Evolutionary conservation across 2,329 filamentous ascomycete species (phyloP), one percentile per base, ranked within the genome.

Genomic region (Aureobasidium musti): DNA sequence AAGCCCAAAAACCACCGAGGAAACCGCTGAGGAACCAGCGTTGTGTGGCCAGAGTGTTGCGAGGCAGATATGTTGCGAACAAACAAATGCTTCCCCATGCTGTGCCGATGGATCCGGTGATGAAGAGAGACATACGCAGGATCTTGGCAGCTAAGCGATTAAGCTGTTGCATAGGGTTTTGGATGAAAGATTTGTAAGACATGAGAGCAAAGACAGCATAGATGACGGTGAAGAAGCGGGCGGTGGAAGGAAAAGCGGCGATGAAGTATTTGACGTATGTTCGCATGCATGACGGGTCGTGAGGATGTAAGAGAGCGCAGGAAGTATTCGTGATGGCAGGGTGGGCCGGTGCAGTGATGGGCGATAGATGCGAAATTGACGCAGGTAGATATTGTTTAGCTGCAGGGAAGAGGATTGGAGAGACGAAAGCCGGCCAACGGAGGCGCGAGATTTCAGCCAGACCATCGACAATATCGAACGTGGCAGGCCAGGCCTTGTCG

Each of bases 21-120:
- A 94, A 91, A 8, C 95, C 94, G 63, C 91, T 91, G 0, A 97
- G 81, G 83, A 96, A 97, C 83, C 95, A 96, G 26, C 95, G 87
- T 75, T 95, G 90, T 0, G 89, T 93, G 0, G 93, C 86, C 0
- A 97, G 82, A 10, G 92, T 82, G 6, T 84, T 84, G 2, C 89
- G 84, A 0, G 94, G 92, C 1, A 98, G 83, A 73, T 89, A 84
- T 53, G 85, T 81, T 77, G 96, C 91, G 82, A 97, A 92, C 73
- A 97, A 84, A 80, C 94, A 99, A 71, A 97, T 88, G 67, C 87
- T 89, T 0, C 88, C 92, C 95, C 95, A 99, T 37, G 88, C 87
- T 0, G 91, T 91, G 17, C 91, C 92, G 67, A 97, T 87, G n/a
- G 91, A 85, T 19, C 91, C 91, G 0, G 92, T 92, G 57, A 92